phyloP scores from a whole-genome alignment of 73 alveolate species.

The Tetrahymena elliotti region DNA sequence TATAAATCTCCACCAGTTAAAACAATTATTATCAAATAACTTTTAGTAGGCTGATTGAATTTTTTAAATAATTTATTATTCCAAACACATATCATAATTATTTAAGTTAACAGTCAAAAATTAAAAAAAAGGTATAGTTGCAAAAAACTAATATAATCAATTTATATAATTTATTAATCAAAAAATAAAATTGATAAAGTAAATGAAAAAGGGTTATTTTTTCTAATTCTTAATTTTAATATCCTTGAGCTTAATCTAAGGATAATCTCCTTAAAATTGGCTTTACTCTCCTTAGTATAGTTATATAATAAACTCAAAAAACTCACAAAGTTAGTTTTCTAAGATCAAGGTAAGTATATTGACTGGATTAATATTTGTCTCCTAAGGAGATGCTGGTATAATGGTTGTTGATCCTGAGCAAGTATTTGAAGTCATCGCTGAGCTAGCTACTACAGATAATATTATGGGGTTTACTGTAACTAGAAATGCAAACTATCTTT shows the following conservation, averaged over 20 bases:
- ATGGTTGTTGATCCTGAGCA: background rate
- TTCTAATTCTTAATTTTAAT: no score
- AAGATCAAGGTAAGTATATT: background rate
- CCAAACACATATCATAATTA: no score
- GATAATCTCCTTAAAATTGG: background rate
- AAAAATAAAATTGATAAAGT: background rate
- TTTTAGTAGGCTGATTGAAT: no score
- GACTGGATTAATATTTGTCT: background rate
- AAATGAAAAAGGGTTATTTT: background rate
- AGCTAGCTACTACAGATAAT: background rate
- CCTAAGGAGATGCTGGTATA: background rate
- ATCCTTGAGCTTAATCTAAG: background rate
- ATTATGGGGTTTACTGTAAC: background rate
- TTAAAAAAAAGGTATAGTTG: no score
- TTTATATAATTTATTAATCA: no score
- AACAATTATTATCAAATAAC: no score
- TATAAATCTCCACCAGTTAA: no score
- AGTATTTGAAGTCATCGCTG: background rate
- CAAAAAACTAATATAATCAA: no score
- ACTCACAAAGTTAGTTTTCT: background rate
- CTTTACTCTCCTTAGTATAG: background rate
- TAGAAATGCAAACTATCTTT: background rate
- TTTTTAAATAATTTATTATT: no score
- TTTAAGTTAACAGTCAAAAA: no score
- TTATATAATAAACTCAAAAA: background rate